Conservation (phyloP, 192 early-diverging fungal genomes). For the Coemansia sp. region DNA sequence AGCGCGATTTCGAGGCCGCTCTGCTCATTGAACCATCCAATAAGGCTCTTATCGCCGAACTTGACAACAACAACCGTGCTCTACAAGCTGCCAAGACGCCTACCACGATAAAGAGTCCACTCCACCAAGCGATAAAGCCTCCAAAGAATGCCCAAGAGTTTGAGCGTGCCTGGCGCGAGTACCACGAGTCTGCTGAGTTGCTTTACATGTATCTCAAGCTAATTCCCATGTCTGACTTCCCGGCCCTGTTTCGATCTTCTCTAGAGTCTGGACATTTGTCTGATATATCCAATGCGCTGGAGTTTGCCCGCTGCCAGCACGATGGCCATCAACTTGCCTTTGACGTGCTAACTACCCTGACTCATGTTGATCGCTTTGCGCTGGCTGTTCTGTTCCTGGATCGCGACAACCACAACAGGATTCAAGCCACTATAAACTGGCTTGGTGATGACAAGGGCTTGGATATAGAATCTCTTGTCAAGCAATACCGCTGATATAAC, state of each 20-base stretch:
- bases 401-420: constrained; percentile 2
- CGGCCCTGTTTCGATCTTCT: constrained; percentile 20
- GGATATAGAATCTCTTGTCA: not conserved
- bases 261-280: constrained; percentile 13
- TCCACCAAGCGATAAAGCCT: not conserved
- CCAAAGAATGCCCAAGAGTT: constrained; percentile 14
- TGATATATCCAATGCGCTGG: constrained; percentile 4
- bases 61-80: not conserved
- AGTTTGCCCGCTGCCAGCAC: constrained; percentile 1
- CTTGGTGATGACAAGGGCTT: not conserved
- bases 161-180: constrained; percentile 27
- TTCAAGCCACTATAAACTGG: not conserved
- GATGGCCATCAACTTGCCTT: not conserved
- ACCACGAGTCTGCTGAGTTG: not conserved
- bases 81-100: not conserved
- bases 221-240: constrained; percentile 3
- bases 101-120: not conserved
- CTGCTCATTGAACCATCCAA: constrained; percentile 18
- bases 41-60: constrained; percentile 10
- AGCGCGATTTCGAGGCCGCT: constrained; percentile 13
- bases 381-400: constrained; percentile 22
- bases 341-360: constrained; percentile 1
- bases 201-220: constrained; percentile 21
- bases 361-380: constrained; percentile 13
- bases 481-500: not conserved